Evolutionary conservation across 495 filamentous ascomycete species (phyloP).

Genomic region (Aspergillus egyptiacus): DNA sequence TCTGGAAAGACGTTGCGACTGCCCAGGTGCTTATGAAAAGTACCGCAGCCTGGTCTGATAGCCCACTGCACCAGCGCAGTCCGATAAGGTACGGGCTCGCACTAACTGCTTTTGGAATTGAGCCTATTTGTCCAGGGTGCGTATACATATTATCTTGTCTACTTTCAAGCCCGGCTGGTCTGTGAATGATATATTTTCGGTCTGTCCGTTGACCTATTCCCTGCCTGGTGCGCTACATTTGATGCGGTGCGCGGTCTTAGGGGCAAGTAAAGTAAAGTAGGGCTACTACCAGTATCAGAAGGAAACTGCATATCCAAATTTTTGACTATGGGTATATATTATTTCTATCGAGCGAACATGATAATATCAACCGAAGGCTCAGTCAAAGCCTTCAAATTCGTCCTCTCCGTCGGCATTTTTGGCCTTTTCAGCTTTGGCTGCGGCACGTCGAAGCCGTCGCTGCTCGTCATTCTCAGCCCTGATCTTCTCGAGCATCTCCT

Average conservation of each 20-base stretch:
- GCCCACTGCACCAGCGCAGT: background rate
- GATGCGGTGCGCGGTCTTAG: no score
- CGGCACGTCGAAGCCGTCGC: conserved; percentile 19
- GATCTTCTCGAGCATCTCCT: conserved; percentile 67
- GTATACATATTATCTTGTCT: no score
- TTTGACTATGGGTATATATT: conserved; percentile 4
- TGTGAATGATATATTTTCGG: no score
- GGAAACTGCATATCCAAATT: background rate
- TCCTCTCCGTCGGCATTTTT: conserved; percentile 22
- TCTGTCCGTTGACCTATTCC: no score
- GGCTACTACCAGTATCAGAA: background rate
- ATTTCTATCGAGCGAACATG: conserved; percentile 1
- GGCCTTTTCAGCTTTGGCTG: conserved; percentile 17
- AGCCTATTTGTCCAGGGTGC: no score
- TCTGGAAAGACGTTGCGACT: no score
- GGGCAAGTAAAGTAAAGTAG: no score
- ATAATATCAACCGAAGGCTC: conserved; percentile 6
- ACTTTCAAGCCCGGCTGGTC: no score
- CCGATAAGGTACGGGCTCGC: background rate
- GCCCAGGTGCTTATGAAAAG: no score
- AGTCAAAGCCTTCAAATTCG: conserved; percentile 44
- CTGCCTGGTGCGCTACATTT: no score
- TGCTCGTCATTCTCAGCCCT: conserved; percentile 49
- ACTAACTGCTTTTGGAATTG: background rate
- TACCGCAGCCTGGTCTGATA: background rate